Base-by-base conservation (phyloP, 2,329 filamentous ascomycete genomes). In the Colletotrichum lentis region DNA sequence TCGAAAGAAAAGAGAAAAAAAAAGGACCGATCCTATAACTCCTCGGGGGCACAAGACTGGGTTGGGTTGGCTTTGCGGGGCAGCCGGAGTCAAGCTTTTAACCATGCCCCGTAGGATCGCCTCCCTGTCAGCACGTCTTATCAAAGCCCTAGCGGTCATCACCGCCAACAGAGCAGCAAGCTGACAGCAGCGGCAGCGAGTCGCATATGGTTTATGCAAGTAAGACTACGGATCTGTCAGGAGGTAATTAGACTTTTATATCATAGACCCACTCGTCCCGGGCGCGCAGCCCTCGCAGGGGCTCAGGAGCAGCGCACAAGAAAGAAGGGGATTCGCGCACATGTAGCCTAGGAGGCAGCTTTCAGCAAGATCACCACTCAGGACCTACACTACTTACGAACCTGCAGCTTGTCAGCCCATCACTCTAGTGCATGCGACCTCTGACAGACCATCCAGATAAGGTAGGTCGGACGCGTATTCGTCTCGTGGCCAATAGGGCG, bases 71-170 rank as follows among this genome's bases (percentile, higher is more conserved):
- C 58, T 31, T 61, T 35, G 41, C 49, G 39, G 37, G 58, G 31
- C 52, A 63, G 24, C 64, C 59, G 59, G 20, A 39, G 37, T 56
- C 64, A 67, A 67, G 64, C 61, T 67, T 67, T 67, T 59, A 64
- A 59, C 61, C 61, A 54, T 24, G 27, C 27, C 27, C 37, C 22
- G 53, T 31, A 44, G 24, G 16, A n/a, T n/a, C 20, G 20, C 16
- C 56, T 61, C 20, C 49, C 62, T 55, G 57, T 61, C 56, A 53
- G 55, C 54, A 60, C 27, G 50, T 44, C 64, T 67, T 67, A 67
- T 50, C 52, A 67, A 53, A 63, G 44, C 44, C 39, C 59, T 53
- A 64, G 22, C 27, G 2, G 31, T 67, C 24, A 60, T 53, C 60
- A 54, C 53, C n/a, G 60, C 46, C 27, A 53, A 16, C 43, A 61